Base-by-base conservation (phyloP, 805 yeast species). In the Wickerhamiella brachini region DNA sequence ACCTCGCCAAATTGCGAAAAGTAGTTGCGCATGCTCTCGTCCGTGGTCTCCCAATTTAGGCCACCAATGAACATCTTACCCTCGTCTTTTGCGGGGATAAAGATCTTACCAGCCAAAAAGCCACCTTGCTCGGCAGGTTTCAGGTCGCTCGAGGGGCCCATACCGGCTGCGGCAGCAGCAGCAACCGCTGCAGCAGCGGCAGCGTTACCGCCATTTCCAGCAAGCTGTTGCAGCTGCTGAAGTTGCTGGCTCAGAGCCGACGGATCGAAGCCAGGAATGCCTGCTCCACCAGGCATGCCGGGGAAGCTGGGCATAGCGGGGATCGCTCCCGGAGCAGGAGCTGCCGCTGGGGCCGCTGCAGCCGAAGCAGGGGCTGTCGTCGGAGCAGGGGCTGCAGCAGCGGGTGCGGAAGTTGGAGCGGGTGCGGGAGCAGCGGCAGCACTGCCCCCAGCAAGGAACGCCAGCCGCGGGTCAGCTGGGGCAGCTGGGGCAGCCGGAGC, bases 31-130 rank as follows among this genome's bases (percentile, higher is more conserved):
- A 90, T 71, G 34, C 83, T 79, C 56, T 88, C 95, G 63, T 90
- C 97, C 13, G 89, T 81, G 15, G 98, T 90, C 64, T 90, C 97
- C 97, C 97, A 90, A 63, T 90, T 93, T 60, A 90, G 78, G 48
- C 98, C 98, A 56, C 98, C 98, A 66, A 87, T 79, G 62, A 88
- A 88, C 95, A 88, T 85, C 65, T 88, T 88, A 50, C 95, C 94
- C 56, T 81, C 81, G 60, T 85, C 95, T 57, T 80, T 77, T 23
- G 71, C 69, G 17, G 71, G 71, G 37, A 56, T 77, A 68, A 56
- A 78, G 65, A 66, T 79, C 77, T 66, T 64, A 20, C 69, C 70
- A 13, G 69, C 65, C 48, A 56, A 58, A 53, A 59, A 59, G 8
- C 62, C 61, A 18, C 49, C 51, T 26, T 44, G 50, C 38, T 42